Evolutionary conservation across 2,329 filamentous ascomycete genomes (phyloP), one percentile per base, ranked within the genome.

Genomic region (Pseudonectria buxi): DNA sequence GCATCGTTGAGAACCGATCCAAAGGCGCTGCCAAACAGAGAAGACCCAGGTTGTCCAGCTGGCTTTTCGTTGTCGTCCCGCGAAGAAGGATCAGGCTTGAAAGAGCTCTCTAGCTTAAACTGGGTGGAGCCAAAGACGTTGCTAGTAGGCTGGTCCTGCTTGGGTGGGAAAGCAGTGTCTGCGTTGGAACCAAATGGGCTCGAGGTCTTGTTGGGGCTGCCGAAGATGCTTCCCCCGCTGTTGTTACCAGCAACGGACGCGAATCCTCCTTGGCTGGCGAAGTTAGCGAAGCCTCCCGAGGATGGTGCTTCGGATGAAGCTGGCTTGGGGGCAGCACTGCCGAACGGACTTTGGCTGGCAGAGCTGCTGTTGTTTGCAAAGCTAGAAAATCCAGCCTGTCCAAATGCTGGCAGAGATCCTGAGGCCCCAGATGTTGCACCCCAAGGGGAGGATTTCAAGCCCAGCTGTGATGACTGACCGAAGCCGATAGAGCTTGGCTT

Each of bases 61-160:
- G 71, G 62, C 42, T 72, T 74, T 7, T 72, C 67, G 25, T 69
- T 60, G 38, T 81, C 76, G 15, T 83, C 72, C 39, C 76, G 78
- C 1, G 74, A 68, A 29, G 70, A 68, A 6, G 74, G 70, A 45
- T 85, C 81, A 7, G 71, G 68, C 50, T 79, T 77, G 62, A 86
- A 87, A 2, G 75, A 79, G 22, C 76, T 80, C 26, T 73, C 72
- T 12, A 86, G 65, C 47, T 83, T 81, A 61, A 86, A 86, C 1
- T 74, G 71, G 12, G 65, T 60, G n/a, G 68, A 68, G 16, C 67
- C 69, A 50, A 76, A 72, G 7, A 42, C 55, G 33, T 37, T 49
- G 55, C 59, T 24, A 36, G 54, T 25, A 31, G 58, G 37, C 24
- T 58, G 55, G 13, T 54, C 50, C 13, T 55, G 37, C 33, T 56